These are phyloP conservation scores for Isochrysis galbana DNA, from an alignment of 78 protist genomes.

Conservation along the genomic window DNA sequence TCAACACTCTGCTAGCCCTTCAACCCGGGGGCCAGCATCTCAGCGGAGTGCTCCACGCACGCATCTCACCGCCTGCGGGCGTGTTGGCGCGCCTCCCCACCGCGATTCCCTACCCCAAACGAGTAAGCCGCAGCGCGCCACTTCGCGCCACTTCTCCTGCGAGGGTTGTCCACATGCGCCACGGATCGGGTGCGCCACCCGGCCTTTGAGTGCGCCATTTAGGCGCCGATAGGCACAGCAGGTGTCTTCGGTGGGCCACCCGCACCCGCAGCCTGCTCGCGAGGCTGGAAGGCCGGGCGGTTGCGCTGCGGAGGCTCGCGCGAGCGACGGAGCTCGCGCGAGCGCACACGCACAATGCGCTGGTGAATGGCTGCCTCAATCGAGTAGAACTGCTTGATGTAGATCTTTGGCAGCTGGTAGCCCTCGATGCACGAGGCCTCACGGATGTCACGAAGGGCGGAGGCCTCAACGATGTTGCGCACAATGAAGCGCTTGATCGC, in stretches of 20 bases:
- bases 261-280: not conserved
- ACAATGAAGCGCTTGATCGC: constrained; percentile 35
- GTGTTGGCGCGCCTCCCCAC: no score
- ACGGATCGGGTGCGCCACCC: no score
- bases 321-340: not conserved
- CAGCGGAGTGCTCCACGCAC: no score
- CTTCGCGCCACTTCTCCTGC: no score
- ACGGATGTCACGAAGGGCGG: constrained; percentile 8
- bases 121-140: no score
- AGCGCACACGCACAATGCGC: constrained; percentile 34
- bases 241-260: not conserved
- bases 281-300: constrained; percentile 9
- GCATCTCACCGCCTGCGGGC: no score
- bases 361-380: constrained; percentile 19
- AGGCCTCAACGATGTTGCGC: constrained; percentile 31
- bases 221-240: not conserved
- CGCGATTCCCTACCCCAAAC: no score
- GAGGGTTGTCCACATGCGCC: no score
- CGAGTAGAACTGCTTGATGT: constrained; percentile 30
- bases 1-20: no score
- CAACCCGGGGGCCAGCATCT: no score
- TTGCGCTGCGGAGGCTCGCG: constrained; percentile 24
- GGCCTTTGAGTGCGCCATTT: no score
- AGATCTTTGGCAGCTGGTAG: constrained; percentile 33
- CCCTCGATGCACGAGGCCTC: constrained; percentile 24